Conservation (phyloP, 257 asterid species). For the Datura wrightii region DNA sequence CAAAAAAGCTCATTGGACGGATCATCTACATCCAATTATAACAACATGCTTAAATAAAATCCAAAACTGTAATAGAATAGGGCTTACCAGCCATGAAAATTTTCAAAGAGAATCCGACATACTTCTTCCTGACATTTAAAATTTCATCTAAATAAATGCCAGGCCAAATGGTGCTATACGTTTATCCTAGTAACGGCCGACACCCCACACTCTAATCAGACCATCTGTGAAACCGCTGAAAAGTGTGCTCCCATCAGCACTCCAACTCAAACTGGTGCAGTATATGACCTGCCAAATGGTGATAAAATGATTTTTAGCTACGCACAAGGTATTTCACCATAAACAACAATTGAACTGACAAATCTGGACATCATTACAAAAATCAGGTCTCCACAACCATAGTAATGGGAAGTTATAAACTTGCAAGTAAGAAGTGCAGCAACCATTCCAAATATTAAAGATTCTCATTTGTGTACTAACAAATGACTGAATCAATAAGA, state of each 20-base stretch:
- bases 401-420: background rate
- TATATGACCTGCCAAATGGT: slow-evolving; percentile 52
- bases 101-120: background rate
- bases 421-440: background rate
- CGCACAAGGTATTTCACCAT: background rate
- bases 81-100: slow-evolving; percentile 27
- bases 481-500: background rate
- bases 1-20: slow-evolving; percentile 35
- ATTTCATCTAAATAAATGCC: slow-evolving; percentile 33
- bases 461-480: background rate
- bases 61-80: slow-evolving; percentile 47
- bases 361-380: background rate
- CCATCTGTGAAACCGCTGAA: slow-evolving; percentile 83
- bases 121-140: background rate
- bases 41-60: slow-evolving; percentile 23
- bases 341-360: background rate
- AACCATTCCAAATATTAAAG: background rate
- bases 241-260: slow-evolving; percentile 77
- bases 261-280: slow-evolving; percentile 78
- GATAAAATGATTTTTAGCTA: background rate
- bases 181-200: slow-evolving; percentile 56
- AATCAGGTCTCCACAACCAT: background rate
- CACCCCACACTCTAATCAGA: slow-evolving; percentile 68
- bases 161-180: slow-evolving; percentile 10
- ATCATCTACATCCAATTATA: slow-evolving; percentile 33